phyloP scores from a whole-genome alignment of 306 rosid species.

The Amphicarpaea edgeworthii region DNA sequence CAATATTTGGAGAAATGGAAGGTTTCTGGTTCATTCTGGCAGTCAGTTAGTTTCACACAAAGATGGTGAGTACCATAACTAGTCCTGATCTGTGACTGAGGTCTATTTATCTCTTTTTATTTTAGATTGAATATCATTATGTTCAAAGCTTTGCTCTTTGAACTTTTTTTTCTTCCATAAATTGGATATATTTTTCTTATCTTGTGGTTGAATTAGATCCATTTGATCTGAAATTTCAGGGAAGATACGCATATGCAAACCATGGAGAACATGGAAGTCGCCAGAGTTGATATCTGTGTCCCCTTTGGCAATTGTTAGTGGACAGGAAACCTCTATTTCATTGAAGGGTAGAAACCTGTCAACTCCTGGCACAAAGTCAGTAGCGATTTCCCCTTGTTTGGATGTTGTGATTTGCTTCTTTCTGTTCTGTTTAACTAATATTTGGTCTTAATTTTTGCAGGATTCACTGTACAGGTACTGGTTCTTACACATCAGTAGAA shows the following conservation, averaged over 20 bases:
- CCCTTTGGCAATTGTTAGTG: conserved; percentile 86
- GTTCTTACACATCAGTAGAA: conserved; percentile 71
- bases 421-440: conserved; percentile 25
- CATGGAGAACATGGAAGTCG: conserved; percentile 77
- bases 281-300: conserved; percentile 86
- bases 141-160: conserved; percentile 8
- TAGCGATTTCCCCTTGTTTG: conserved; percentile 19
- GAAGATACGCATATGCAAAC: conserved; percentile 65
- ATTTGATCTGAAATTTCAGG: conserved; percentile 63
- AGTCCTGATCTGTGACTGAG: conserved; percentile 5
- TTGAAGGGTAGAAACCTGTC: conserved; percentile 85
- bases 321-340: conserved; percentile 72
- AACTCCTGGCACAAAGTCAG: conserved; percentile 80
- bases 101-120: background rate
- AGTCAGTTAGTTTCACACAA: conserved; percentile 79
- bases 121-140: conserved; percentile 8
- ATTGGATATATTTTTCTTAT: background rate
- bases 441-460: conserved; percentile 55
- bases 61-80: conserved; percentile 70
- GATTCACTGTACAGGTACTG: conserved; percentile 80
- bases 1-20: conserved; percentile 89
- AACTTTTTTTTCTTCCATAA: background rate
- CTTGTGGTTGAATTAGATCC: conserved; percentile 36
- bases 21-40: conserved; percentile 80
- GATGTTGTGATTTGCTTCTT: conserved; percentile 35